Evolutionary conservation across 495 filamentous ascomycete species (phyloP), one percentile per base, ranked within the genome.

Genomic region (Mytilinidion resinicola): DNA sequence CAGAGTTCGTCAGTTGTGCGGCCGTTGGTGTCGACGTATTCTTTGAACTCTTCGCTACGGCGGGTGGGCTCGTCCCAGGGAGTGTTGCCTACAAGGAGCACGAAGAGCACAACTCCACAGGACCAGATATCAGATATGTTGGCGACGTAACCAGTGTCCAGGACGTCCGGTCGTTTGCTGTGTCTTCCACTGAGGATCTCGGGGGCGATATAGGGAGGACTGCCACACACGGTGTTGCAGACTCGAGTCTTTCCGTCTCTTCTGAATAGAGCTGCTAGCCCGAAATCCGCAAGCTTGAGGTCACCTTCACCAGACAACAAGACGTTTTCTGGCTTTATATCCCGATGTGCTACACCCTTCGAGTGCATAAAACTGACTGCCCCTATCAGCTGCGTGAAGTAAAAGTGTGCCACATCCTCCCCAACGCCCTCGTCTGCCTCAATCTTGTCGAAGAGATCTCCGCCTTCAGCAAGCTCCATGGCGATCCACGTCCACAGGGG

Each of bases 381-480:
- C 57, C 83, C 85, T 64, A 96, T 80, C 48, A 99, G 79, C 70
- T 99, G 95, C 1, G 84, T 82, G 72, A 99, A 99, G 73, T 96
- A 99, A 51, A 96, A 82, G 65, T 97, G 93, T 34, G 91, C 92
- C 64, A 99, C 86, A 72, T 96, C 89, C 71, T 96, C 87, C 9
- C 83, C 80, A 10, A 96, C 88, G 54, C 95, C 93, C 33, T 90
- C 87, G 71, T 98, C 93, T 3, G 93, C 90, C 71, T 98, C 93
- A 67, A 98, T 96, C 76, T 98, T 98, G 80, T 98, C 93, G 75
- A 99, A 99, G 11, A 99, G 81, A 70, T 99, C 93, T 12, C 93
- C 93, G 42, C 93, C 93, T 60, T 92, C 89, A 43, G 93, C 93
- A 64, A 89, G 84, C 70, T 99, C 93, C 91, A 99, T 96, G 12